Base-by-base conservation (phyloP, 495 filamentous ascomycete species). In the Hyaloscypha finlandica region DNA sequence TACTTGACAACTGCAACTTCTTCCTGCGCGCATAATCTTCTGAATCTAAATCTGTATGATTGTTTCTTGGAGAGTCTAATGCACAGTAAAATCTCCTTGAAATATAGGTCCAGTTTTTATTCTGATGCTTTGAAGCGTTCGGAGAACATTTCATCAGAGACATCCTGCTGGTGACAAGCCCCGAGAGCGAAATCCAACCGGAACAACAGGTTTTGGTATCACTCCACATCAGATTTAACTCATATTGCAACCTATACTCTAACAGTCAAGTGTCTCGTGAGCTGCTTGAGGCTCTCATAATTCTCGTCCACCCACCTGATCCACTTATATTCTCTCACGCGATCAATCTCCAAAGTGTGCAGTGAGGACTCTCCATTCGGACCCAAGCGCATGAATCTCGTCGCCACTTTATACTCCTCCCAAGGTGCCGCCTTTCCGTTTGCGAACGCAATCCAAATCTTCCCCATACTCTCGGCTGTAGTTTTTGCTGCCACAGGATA, bases 361-460 rank as follows among this genome's bases (percentile, higher is more conserved):
- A 66, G 31, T 20, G 5, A 11, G 4, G 11, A 48, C 16, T 31
- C 35, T 6, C 56, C 64, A 25, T 60, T 29, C 12, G 64, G 64
- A 8, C 64, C 64, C 14, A 66, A 33, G n/a, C 64, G 14, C 55
- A 59, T 59, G 20, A 59, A 66, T 14, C 56, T 32, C 29, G 19
- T 20, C 8, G 8, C 39, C 22, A 39, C 45, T 20, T 31, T 31
- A 66, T 59, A 66, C 8, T 51, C 30, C 31, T 66, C 64, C 64
- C 64, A 66, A 11, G 64, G 54, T n/a, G 20, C 53, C 33, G 20
- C 5, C 37, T 59, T 59, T 3, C 56, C 56, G 29, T 32, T n/a
- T 42, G 64, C 64, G 33, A 66, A 66, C 25, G n/a, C 29, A n/a
- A 25, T 60, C 64, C 64, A 66, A 6, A 66, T 8, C 25, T 25